Evolutionary conservation across 2,329 filamentous ascomycete genomes (phyloP).

Genomic region (Botryosphaeria dothidea): DNA sequence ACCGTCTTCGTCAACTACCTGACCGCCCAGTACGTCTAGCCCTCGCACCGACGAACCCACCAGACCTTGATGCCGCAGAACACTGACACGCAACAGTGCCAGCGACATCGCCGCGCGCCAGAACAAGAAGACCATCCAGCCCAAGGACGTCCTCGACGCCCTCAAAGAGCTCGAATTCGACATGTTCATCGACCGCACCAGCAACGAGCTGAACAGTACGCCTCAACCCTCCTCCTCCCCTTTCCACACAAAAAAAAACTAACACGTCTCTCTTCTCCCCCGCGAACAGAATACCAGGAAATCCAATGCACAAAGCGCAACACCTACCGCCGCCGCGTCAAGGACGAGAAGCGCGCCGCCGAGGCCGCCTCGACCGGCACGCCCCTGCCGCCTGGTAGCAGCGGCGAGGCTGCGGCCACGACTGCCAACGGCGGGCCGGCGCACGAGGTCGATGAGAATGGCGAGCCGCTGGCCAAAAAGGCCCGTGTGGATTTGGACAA

Average conservation of each 20-base stretch:
- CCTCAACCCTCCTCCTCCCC: constrained; percentile 23
- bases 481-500: constrained; percentile 26
- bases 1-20: constrained; percentile 84
- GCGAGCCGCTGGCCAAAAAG: constrained; percentile 19
- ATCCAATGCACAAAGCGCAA: constrained; percentile 74
- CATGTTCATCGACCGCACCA: constrained; percentile 68
- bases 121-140: constrained; percentile 78
- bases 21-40: constrained; percentile 64
- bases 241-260: constrained; percentile 3
- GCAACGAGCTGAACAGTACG: constrained; percentile 75
- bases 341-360: constrained; percentile 58
- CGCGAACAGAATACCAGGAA: constrained; percentile 65
- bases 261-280: constrained; percentile 12
- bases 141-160: constrained; percentile 73
- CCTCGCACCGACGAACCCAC: neutral
- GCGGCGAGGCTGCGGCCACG: neutral
- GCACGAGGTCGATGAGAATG: constrained; percentile 9
- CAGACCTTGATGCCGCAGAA: too few relatives aligned
- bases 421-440: neutral
- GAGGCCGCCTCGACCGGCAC: neutral
- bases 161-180: constrained; percentile 75
- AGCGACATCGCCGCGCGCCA: constrained; percentile 67
- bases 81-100: too few relatives aligned
- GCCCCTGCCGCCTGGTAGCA: neutral
- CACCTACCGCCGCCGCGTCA: constrained; percentile 69